phyloP scores from a whole-genome alignment of 2,329 filamentous ascomycete species.

The Paecilomyces sp. region DNA sequence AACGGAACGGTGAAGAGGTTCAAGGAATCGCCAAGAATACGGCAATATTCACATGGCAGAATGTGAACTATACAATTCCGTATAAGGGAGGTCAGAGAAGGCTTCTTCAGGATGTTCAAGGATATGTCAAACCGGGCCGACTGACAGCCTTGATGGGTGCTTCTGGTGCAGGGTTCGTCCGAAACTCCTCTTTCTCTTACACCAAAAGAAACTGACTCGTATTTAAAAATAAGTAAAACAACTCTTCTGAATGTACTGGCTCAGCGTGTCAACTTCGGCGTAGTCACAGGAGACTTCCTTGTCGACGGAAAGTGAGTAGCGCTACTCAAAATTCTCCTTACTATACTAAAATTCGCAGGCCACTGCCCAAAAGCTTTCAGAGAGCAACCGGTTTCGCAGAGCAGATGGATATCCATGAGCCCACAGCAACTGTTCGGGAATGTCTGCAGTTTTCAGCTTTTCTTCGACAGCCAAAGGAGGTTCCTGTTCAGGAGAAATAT shows the following conservation, averaged over 20 bases:
- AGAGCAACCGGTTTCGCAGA: slow-evolving; percentile 50
- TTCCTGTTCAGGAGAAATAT: slow-evolving; percentile 55
- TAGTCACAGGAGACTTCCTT: slow-evolving; percentile 37
- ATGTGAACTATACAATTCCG: slow-evolving; percentile 64
- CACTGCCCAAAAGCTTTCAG: slow-evolving; percentile 43
- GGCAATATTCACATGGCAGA: slow-evolving; percentile 76
- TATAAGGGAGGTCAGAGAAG: slow-evolving; percentile 37
- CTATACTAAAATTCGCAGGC: slow-evolving; percentile 16
- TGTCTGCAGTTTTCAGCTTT: slow-evolving; percentile 60
- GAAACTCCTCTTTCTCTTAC: background rate
- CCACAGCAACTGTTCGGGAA: slow-evolving; percentile 59
- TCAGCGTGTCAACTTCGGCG: slow-evolving; percentile 38
- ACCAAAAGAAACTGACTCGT: background rate
- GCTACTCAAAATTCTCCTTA: slow-evolving; percentile 2
- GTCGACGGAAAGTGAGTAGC: slow-evolving; percentile 35
- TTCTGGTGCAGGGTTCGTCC: slow-evolving; percentile 48
- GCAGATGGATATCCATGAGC: slow-evolving; percentile 62
- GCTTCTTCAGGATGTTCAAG: slow-evolving; percentile 56
- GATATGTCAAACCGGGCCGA: slow-evolving; percentile 68
- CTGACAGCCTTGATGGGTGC: slow-evolving; percentile 76
- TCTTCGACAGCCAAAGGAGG: slow-evolving; percentile 53
- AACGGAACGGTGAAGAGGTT: slow-evolving; percentile 21
- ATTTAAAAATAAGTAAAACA: slow-evolving; percentile 33
- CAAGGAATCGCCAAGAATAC: slow-evolving; percentile 56
- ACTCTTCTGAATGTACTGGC: slow-evolving; percentile 42